Evolutionary conservation across 768 basidiomycete species (phyloP), one percentile per base, ranked within the genome.

Genomic region (Mycena kentingensis): DNA sequence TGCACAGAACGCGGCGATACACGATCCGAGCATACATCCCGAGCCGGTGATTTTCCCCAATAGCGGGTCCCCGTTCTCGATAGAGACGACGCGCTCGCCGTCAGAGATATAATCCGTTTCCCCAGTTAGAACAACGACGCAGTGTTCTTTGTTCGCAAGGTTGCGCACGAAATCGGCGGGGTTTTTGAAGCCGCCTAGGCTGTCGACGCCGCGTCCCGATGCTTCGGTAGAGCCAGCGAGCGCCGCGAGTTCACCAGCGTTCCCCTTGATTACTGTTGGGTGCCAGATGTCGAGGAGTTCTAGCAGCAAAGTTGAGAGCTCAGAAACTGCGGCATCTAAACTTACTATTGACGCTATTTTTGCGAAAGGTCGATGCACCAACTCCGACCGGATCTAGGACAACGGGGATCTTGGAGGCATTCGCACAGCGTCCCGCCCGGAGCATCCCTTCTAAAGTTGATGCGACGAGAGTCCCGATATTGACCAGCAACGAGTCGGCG

Each of bases 301-400:
- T 84, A 65, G 43, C 15, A 62, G 12, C 4, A n/a, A 41, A 24
- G 52, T 53, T 22, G 42, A 51, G 35, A 47, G 37, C 22, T 1
- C 41, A 37, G 26, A 45, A 60, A 29, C 11, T 34, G n/a, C 12
- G 38, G n/a, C 35, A 46, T 34, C 5, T 15, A 35, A 16, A 60
- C 73, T 32, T 58, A 87, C 88, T 77, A 46, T 76, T 74, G 3
- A 87, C 84, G 3, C 76, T 78, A 10, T 74, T 72, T 57, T 83
- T 83, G 42, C 94, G 79, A 66, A 82, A 90, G 3, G 69, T 58
- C 2, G 89, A 90, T 1, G 95, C 93, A 5, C 94, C 94, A 0
- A 93, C 79, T 18, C 91, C 95, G 11, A 98, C 95, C 2, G 95
- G 95, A 65, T 97, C 95, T 53, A 96, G 90, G 0, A 97, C 78